Evolutionary conservation across 345 rosid species (phyloP).

Genomic region (Mercurialis annua): DNA sequence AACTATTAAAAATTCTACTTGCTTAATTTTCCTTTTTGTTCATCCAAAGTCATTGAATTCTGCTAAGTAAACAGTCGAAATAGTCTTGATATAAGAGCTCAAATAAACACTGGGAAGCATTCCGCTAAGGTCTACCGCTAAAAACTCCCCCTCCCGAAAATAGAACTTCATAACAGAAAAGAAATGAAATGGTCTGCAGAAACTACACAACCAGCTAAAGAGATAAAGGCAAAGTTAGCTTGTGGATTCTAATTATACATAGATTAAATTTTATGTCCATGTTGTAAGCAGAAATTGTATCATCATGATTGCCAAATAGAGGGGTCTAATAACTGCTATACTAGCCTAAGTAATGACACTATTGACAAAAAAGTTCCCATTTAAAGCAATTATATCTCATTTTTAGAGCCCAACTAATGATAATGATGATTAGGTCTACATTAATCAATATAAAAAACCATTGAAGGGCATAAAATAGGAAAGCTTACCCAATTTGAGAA

Average conservation of each 20-base stretch:
- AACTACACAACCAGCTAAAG: background rate
- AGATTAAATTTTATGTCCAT: background rate
- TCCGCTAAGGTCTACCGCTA: no score
- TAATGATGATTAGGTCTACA: slow-evolving; percentile 36
- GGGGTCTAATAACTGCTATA: slow-evolving; percentile 12
- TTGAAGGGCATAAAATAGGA: slow-evolving; percentile 35
- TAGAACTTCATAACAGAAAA: background rate
- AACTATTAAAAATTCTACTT: background rate
- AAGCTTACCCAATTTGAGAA: slow-evolving; percentile 47
- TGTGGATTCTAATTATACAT: background rate
- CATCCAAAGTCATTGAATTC: background rate
- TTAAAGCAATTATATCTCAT: slow-evolving; percentile 23
- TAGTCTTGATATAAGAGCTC: background rate
- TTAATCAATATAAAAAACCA: slow-evolving; percentile 22
- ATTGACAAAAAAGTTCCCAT: slow-evolving; percentile 1
- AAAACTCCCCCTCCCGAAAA: background rate
- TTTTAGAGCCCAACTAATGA: slow-evolving; percentile 33
- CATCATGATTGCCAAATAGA: slow-evolving; percentile 18
- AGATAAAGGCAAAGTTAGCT: background rate
- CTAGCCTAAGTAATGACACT: slow-evolving; percentile 21
- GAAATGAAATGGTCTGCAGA: background rate
- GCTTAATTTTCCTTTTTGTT: background rate
- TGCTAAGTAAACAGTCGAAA: background rate
- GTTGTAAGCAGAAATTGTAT: background rate
- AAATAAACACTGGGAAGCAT: background rate